phyloP scores from a whole-genome alignment of 2,329 filamentous ascomycete genomes.

The Talaromyces albobiverticillius region DNA sequence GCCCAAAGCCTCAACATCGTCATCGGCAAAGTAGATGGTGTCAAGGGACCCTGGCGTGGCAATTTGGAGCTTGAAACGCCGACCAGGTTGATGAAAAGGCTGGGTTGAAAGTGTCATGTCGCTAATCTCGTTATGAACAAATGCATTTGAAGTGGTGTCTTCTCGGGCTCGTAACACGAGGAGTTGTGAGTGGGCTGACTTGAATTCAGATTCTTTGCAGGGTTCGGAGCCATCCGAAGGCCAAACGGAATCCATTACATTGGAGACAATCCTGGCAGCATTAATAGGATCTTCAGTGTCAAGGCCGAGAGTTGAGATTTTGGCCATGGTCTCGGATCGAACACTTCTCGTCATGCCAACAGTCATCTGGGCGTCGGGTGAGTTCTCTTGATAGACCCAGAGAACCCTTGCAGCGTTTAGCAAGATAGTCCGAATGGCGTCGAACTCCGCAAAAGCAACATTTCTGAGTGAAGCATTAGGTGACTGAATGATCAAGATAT shows the following conservation, averaged over 20 bases:
- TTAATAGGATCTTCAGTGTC: constrained; percentile 16
- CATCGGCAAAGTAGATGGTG: constrained; percentile 24
- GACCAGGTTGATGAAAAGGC: constrained; percentile 22
- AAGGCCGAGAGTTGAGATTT: constrained; percentile 23
- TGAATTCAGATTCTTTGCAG: constrained; percentile 23
- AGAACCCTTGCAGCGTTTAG: constrained; percentile 20
- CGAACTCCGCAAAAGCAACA: neutral
- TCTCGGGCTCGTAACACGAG: constrained; percentile 21
- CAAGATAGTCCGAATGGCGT: constrained; percentile 18
- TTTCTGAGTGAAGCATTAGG: neutral
- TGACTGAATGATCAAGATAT: constrained; percentile 10
- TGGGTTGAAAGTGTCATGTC: constrained; percentile 20
- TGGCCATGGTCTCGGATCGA: constrained; percentile 24
- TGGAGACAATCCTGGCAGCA: constrained; percentile 6
- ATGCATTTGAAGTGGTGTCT: constrained; percentile 20
- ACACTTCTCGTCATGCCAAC: constrained; percentile 25
- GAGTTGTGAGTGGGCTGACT: constrained; percentile 17
- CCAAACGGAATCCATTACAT: constrained; percentile 18
- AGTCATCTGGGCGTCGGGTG: constrained; percentile 26
- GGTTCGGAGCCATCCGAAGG: constrained; percentile 15
- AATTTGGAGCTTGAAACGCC: constrained; percentile 18
- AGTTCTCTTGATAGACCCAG: constrained; percentile 24
- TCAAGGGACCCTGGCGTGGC: constrained; percentile 22
- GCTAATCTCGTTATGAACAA: constrained; percentile 24
- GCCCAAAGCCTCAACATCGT: constrained; percentile 14